These are phyloP conservation scores for Globisporangium canariense DNA, from an alignment of 352 stramenopile genomes.

Conservation along the genomic window DNA sequence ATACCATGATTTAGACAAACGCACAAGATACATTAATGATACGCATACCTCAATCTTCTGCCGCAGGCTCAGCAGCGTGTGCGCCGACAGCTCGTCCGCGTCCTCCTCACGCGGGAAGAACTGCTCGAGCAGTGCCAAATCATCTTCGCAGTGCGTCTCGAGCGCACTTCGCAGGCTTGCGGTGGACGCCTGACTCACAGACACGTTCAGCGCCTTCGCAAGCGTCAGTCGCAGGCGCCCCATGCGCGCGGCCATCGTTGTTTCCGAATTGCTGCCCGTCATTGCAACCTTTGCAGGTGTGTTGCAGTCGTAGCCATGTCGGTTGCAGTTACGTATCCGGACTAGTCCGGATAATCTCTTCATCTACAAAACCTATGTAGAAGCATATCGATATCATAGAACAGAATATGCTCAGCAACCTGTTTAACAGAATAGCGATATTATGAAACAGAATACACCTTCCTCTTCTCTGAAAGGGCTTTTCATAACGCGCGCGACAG, in stretches of 20 bases:
- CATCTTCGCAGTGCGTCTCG: constrained; percentile 44
- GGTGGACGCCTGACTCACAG: constrained; percentile 41
- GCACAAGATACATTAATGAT: background rate
- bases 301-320: constrained; percentile 1
- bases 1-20: too few species aligned
- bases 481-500: constrained; percentile 3
- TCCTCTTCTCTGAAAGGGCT: background rate
- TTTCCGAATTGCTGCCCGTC: background rate
- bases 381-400: too few species aligned
- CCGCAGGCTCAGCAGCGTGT: constrained; percentile 47
- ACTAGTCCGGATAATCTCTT: background rate
- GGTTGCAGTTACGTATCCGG: background rate
- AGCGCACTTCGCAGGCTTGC: constrained; percentile 48
- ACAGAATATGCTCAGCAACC: too few species aligned
- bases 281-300: background rate
- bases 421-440: too few species aligned
- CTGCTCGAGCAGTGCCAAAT: constrained; percentile 45
- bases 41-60: constrained; percentile 41
- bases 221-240: constrained; percentile 60
- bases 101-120: constrained; percentile 39
- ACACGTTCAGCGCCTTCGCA: constrained; percentile 64
- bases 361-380: background rate
- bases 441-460: background rate
- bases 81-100: constrained; percentile 34
- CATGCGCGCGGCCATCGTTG: constrained; percentile 16